These are phyloP conservation scores for Corylus avellana DNA, from an alignment of 306 rosid species.

Conservation along the genomic window DNA sequence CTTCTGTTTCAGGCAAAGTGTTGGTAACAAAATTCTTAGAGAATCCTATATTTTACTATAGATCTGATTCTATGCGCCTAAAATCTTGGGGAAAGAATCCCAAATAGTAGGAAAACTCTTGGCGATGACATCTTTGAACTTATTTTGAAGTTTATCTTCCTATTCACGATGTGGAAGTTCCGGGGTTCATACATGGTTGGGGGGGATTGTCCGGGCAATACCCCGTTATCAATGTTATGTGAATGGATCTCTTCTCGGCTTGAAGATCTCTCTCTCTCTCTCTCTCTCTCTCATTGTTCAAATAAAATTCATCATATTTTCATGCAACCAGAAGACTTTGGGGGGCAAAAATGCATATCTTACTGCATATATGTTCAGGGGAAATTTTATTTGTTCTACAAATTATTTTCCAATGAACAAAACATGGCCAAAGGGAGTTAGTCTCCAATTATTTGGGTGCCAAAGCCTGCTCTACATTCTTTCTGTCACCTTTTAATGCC, in stretches of 20 bases:
- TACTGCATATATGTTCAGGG: not conserved
- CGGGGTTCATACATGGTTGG: not conserved
- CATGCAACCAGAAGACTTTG: not conserved
- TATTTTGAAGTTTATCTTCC: not conserved
- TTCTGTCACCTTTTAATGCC: not conserved
- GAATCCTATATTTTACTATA: no score
- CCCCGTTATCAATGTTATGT: not conserved
- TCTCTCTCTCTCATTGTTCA: not conserved
- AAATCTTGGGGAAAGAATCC: not conserved
- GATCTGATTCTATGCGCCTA: no score
- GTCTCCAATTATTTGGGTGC: not conserved
- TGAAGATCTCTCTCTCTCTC: not conserved
- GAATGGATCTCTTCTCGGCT: not conserved
- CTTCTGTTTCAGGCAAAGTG: not conserved
- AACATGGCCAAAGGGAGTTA: not conserved
- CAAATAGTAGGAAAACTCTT: not conserved
- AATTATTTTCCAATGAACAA: not conserved
- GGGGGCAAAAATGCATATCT: not conserved
- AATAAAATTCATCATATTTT: not conserved
- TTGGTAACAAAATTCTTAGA: not conserved
- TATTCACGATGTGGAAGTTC: not conserved
- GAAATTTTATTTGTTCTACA: not conserved
- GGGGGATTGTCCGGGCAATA: not conserved
- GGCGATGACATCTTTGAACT: not conserved
- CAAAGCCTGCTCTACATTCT: not conserved